phyloP scores from a whole-genome alignment of 2,329 filamentous ascomycete species.

The Diaporthe batatas region DNA sequence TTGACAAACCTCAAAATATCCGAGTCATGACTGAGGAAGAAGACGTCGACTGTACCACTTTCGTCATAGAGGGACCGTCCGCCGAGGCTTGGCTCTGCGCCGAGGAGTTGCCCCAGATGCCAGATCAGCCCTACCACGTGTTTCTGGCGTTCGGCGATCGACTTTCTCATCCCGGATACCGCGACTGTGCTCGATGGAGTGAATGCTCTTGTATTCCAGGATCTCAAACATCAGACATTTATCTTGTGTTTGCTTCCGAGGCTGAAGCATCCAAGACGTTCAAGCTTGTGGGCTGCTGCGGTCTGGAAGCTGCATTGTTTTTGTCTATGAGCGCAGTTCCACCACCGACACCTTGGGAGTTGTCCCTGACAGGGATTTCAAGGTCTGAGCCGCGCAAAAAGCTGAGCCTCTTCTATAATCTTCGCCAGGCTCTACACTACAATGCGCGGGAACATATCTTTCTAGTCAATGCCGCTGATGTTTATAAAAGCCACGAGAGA shows the following conservation, averaged over 20 bases:
- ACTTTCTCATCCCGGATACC: too few relatives aligned
- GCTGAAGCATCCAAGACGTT: neutral
- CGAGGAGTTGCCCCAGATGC: neutral
- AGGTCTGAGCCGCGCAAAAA: too few relatives aligned
- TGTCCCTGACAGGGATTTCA: too few relatives aligned
- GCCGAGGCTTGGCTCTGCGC: neutral
- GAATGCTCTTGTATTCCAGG: too few relatives aligned
- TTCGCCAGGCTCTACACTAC: neutral
- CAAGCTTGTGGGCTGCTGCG: neutral
- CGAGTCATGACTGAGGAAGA: too few relatives aligned
- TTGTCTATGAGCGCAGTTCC: neutral
- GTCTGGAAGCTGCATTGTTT: fast-evolving
- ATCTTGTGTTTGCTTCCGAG: neutral
- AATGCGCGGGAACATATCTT: neutral
- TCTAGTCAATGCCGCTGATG: too few relatives aligned
- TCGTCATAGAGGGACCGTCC: neutral
- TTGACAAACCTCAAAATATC: neutral
- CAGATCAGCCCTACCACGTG: neutral
- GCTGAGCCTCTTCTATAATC: neutral
- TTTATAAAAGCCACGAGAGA: too few relatives aligned
- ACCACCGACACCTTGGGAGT: fast-evolving
- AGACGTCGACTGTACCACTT: too few relatives aligned
- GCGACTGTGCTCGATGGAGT: too few relatives aligned
- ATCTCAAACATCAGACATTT: too few relatives aligned
- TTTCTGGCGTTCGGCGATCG: neutral